A percentile compares a stretch with the other conserved stretches of the same genome.
These are phyloP conservation scores for Penicillium hordei DNA, from an alignment of 2,329 filamentous ascomycete species.

Conservation along the genomic window DNA sequence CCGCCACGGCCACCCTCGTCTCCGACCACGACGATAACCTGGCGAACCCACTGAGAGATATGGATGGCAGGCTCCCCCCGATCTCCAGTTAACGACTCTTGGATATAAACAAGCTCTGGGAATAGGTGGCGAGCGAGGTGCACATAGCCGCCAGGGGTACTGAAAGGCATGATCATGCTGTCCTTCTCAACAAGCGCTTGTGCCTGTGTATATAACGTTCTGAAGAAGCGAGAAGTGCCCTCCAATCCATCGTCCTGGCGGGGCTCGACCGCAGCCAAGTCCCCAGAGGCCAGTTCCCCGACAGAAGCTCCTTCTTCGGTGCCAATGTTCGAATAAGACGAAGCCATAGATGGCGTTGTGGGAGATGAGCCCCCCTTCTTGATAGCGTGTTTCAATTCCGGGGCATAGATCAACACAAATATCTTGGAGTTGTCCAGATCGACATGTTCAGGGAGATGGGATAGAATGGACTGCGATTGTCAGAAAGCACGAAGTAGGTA, in stretches of 20 bases:
- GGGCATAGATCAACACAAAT: slow-evolving; percentile 87
- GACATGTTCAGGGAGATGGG: slow-evolving; percentile 76
- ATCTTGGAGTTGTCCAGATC: slow-evolving; percentile 73
- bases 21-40: slow-evolving; percentile 59
- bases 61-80: slow-evolving; percentile 73
- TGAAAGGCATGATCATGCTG: slow-evolving; percentile 85
- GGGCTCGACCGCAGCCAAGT: slow-evolving; percentile 50
- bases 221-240: slow-evolving; percentile 65
- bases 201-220: slow-evolving; percentile 77
- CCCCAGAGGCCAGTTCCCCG: slow-evolving; percentile 50
- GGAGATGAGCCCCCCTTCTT: slow-evolving; percentile 47
- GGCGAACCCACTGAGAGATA: slow-evolving; percentile 61
- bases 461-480: slow-evolving; percentile 70
- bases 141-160: slow-evolving; percentile 74
- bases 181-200: slow-evolving; percentile 77
- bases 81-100: slow-evolving; percentile 76
- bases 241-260: slow-evolving; percentile 48
- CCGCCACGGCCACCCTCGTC: slow-evolving; percentile 65
- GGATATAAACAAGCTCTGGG: slow-evolving; percentile 83
- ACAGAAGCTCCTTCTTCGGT: slow-evolving; percentile 60
- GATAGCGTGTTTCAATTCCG: slow-evolving; percentile 66
- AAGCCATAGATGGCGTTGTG: slow-evolving; percentile 65
- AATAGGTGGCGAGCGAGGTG: slow-evolving; percentile 84
- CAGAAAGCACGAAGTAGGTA: slow-evolving; percentile 4
- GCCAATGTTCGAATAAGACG: slow-evolving; percentile 85